phyloP scores from a whole-genome alignment of 306 rosid genomes.

The Erythrophleum fordii region DNA sequence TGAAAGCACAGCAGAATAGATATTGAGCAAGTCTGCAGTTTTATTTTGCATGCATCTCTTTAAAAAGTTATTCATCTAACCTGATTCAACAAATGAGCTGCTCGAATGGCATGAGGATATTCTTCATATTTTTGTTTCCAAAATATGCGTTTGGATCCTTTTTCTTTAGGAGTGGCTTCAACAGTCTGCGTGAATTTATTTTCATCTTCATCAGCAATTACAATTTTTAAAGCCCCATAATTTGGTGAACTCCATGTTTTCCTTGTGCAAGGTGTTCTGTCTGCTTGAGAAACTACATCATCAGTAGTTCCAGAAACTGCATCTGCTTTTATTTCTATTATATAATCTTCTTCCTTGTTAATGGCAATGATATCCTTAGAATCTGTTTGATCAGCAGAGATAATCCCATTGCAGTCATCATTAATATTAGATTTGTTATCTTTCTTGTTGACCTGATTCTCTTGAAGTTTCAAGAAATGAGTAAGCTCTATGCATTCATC shows the following conservation, averaged over 20 bases:
- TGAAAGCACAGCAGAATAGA: conserved; percentile 18
- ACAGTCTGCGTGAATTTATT: conserved; percentile 35
- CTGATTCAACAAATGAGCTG: conserved; percentile 67
- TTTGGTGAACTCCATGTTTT: conserved; percentile 68
- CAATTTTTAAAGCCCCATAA: conserved; percentile 65
- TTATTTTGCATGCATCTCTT: conserved; percentile 25
- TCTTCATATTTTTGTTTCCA: conserved; percentile 74
- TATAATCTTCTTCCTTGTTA: conserved; percentile 43
- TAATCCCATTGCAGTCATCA: conserved; percentile 43
- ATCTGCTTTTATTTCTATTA: conserved; percentile 58
- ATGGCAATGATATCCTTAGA: conserved; percentile 48
- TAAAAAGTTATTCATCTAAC: conserved; percentile 49
- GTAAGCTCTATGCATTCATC: conserved; percentile 49
- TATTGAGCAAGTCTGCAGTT: not conserved
- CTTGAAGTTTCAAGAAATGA: conserved; percentile 36
- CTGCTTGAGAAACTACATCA: conserved; percentile 69
- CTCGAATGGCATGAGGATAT: conserved; percentile 59
- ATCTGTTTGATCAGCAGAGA: conserved; percentile 46
- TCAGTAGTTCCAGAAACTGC: conserved; percentile 56
- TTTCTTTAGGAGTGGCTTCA: conserved; percentile 83
- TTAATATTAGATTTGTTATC: conserved; percentile 44
- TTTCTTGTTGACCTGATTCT: conserved; percentile 47
- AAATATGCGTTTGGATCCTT: conserved; percentile 64
- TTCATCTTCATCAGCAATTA: conserved; percentile 69
- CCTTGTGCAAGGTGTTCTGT: conserved; percentile 66